phyloP scores from a whole-genome alignment of 2,329 filamentous ascomycete genomes.

The Penicillium sp. region DNA sequence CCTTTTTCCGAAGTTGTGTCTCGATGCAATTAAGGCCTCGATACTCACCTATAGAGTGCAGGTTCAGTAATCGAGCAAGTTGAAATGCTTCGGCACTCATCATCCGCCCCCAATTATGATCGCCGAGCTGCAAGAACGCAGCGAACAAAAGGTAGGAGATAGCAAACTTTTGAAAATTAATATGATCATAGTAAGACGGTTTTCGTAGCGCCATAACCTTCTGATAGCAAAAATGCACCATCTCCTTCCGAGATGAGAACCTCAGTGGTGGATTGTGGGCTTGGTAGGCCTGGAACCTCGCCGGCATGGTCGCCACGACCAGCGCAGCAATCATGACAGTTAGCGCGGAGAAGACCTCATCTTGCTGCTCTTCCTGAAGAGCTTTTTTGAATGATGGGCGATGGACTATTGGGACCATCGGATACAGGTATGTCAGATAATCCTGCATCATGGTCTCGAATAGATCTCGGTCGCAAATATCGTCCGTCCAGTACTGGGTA shows the following conservation, averaged over 20 bases:
- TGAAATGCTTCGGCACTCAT: slow-evolving; percentile 39
- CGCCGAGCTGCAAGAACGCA: slow-evolving; percentile 37
- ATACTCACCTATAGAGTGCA: slow-evolving; percentile 35
- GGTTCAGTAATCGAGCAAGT: slow-evolving; percentile 30
- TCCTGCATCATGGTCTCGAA: slow-evolving; percentile 17
- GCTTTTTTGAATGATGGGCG: slow-evolving; percentile 12
- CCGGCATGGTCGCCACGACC: slow-evolving; percentile 15
- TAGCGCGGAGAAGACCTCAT: slow-evolving; percentile 10
- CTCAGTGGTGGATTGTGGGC: not conserved
- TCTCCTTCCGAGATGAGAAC: slow-evolving; percentile 11
- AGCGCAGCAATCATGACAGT: slow-evolving; percentile 9
- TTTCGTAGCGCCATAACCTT: slow-evolving; percentile 7
- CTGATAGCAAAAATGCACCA: slow-evolving; percentile 13
- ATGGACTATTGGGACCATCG: slow-evolving; percentile 15
- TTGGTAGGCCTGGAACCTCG: slow-evolving; percentile 10
- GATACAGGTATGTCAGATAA: slow-evolving; percentile 14
- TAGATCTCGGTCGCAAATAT: slow-evolving; percentile 11
- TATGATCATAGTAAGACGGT: slow-evolving; percentile 16
- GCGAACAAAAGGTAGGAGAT: slow-evolving; percentile 35
- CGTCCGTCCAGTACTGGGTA: slow-evolving; percentile 7
- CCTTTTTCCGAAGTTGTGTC: slow-evolving; percentile 39
- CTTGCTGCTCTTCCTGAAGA: slow-evolving; percentile 2
- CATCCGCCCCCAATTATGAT: slow-evolving; percentile 39
- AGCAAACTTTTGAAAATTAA: slow-evolving; percentile 38
- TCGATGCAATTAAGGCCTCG: slow-evolving; percentile 34